phyloP scores from a whole-genome alignment of 2,329 filamentous ascomycete species.

The Trichoderma aggressivum region DNA sequence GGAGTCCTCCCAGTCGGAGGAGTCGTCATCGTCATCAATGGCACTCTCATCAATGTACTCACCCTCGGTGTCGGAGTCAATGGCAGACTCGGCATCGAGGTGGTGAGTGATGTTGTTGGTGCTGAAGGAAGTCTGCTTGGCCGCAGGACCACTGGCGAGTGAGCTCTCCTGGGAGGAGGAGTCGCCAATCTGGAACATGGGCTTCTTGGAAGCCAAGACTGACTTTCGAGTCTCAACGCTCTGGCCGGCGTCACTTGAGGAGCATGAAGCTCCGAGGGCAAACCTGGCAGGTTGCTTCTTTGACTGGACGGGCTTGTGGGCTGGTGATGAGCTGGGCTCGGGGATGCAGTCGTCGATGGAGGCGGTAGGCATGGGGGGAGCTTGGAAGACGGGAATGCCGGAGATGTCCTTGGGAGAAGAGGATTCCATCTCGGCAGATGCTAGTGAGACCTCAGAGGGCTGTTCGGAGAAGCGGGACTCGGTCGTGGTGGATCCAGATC shows the following conservation, averaged over 20 bases:
- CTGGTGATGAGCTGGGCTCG: constrained; percentile 54
- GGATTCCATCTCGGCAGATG: constrained; percentile 29
- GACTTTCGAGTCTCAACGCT: constrained; percentile 45
- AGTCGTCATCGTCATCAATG: constrained; percentile 69
- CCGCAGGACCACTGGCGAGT: constrained; percentile 50
- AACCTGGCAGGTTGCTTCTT: constrained; percentile 63
- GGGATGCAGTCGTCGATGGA: constrained; percentile 56
- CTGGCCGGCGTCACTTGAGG: constrained; percentile 58
- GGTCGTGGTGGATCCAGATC: constrained; percentile 44
- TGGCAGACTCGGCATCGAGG: constrained; percentile 49
- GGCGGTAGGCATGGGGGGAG: constrained; percentile 44
- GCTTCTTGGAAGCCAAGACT: constrained; percentile 33
- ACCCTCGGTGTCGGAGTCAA: constrained; percentile 42
- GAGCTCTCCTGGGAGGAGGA: constrained; percentile 79
- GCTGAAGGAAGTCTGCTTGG: constrained; percentile 74
- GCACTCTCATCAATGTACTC: constrained; percentile 79
- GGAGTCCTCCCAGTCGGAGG: constrained; percentile 61
- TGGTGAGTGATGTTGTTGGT: constrained; percentile 68
- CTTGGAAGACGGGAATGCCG: constrained; percentile 52
- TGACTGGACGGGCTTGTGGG: constrained; percentile 64
- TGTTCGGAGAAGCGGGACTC: constrained; percentile 51
- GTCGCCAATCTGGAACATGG: constrained; percentile 52
- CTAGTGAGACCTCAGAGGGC: constrained; percentile 29
- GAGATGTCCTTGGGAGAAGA: constrained; percentile 82
- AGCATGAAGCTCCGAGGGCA: constrained; percentile 75